Evolutionary conservation across 2,329 filamentous ascomycete species (phyloP).

Genomic region (Dendryphion nanum): DNA sequence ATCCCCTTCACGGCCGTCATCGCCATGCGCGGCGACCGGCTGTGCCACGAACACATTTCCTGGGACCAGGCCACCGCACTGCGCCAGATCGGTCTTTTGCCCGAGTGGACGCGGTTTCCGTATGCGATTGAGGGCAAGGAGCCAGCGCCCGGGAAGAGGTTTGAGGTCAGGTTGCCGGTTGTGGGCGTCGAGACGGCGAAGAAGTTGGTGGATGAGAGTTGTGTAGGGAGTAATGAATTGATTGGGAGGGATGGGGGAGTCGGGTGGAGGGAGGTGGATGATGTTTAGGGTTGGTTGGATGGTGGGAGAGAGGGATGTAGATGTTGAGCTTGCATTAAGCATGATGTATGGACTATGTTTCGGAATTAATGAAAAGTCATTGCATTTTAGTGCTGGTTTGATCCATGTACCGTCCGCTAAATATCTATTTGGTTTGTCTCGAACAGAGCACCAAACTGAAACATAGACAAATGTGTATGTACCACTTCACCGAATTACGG

Average conservation of each 20-base stretch:
- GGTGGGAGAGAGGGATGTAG: too few relatives aligned
- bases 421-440: too few relatives aligned
- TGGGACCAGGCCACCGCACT: slow-evolving; percentile 68
- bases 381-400: too few relatives aligned
- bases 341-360: too few relatives aligned
- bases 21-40: slow-evolving; percentile 64
- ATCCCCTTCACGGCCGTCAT: slow-evolving; percentile 66
- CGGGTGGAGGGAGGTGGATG: slow-evolving; percentile 30
- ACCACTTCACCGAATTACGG: too few relatives aligned
- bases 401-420: too few relatives aligned
- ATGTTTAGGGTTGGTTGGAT: too few relatives aligned
- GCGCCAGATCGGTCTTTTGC: slow-evolving; percentile 61
- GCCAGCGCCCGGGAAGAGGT: slow-evolving; percentile 41
- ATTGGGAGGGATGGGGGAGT: slow-evolving; percentile 32
- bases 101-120: slow-evolving; percentile 64
- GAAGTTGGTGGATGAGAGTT: slow-evolving; percentile 53
- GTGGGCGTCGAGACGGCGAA: slow-evolving; percentile 54
- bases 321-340: too few relatives aligned
- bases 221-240: slow-evolving; percentile 57
- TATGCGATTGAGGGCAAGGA: slow-evolving; percentile 26
- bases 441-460: too few relatives aligned
- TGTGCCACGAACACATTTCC: slow-evolving; percentile 69
- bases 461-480: too few relatives aligned
- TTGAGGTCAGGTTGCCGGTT: slow-evolving; percentile 62
- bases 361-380: too few relatives aligned